These are phyloP conservation scores for Solanum pennellii DNA, from an alignment of 257 asterid genomes.

Conservation along the genomic window DNA sequence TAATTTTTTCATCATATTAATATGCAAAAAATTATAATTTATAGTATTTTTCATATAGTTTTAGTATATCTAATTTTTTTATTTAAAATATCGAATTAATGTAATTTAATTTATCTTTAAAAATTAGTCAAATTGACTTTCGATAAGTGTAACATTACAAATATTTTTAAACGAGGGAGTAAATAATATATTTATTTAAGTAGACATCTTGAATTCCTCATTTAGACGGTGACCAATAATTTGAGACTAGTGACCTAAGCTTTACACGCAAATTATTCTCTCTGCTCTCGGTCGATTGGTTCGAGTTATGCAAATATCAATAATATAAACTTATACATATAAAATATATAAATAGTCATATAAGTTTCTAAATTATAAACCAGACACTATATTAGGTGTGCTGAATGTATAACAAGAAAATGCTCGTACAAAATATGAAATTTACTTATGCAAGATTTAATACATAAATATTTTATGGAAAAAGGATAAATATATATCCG, in stretches of 20 bases:
- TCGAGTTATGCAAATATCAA: neutral
- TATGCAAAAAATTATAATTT: too few species aligned
- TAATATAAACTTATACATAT: neutral
- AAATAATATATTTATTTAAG: neutral
- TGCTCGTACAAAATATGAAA: neutral
- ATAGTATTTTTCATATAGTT: too few species aligned
- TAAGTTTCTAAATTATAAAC: neutral
- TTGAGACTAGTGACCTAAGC: neutral
- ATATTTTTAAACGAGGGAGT: rapidly evolving
- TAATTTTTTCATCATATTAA: too few species aligned
- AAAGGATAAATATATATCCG: too few species aligned
- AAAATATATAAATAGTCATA: neutral
- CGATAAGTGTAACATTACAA: too few species aligned
- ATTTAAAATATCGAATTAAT: too few species aligned
- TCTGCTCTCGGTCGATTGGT: too few species aligned
- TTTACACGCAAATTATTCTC: neutral
- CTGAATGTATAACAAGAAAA: neutral
- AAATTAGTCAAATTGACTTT: too few species aligned
- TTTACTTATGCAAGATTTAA: neutral
- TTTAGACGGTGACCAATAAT: neutral
- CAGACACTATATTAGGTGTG: neutral
- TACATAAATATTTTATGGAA: neutral
- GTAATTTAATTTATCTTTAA: too few species aligned
- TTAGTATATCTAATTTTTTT: too few species aligned
- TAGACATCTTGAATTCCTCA: neutral